Conservation (phyloP, 805 yeast genomes). For the Lachancea dasiensis region DNA sequence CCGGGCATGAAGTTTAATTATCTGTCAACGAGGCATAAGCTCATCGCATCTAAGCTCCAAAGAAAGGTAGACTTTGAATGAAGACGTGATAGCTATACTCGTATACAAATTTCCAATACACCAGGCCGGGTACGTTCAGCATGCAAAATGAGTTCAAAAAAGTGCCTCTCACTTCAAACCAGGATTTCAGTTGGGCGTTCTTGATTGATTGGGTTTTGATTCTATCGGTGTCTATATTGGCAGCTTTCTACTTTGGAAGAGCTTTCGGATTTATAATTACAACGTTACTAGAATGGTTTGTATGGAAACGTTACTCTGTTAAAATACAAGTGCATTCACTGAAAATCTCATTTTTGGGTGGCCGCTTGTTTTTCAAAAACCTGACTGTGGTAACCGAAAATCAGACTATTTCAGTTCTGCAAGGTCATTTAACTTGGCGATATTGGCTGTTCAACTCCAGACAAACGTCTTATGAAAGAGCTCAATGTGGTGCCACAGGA, state of each 20-base stretch:
- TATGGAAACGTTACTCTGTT: constrained; percentile 61
- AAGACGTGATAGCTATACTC: too few relatives aligned
- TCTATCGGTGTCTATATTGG: constrained; percentile 52
- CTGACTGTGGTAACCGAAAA: constrained; percentile 67
- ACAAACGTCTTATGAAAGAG: constrained; percentile 19
- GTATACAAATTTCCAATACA: too few relatives aligned
- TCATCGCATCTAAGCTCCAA: too few relatives aligned
- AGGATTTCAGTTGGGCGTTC: constrained; percentile 61
- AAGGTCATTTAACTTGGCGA: constrained; percentile 80
- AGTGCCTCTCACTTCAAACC: constrained; percentile 26
- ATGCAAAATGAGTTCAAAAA: constrained; percentile 26
- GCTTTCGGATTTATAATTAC: constrained; percentile 58
- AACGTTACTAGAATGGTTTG: constrained; percentile 40
- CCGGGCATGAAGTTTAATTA: too few relatives aligned
- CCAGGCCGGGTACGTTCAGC: too few relatives aligned
- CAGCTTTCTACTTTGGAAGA: constrained; percentile 73
- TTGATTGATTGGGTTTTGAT: constrained; percentile 76
- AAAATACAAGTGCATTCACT: constrained; percentile 66
- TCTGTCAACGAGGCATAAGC: too few relatives aligned
- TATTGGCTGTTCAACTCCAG: constrained; percentile 65
- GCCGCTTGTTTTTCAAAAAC: constrained; percentile 73
- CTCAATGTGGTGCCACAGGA: constrained; percentile 37
- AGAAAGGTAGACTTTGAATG: too few relatives aligned
- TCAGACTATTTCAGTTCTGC: constrained; percentile 61
- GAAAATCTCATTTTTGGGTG: constrained; percentile 74